Evolutionary conservation across 768 basidiomycete genomes (phyloP), one percentile per base, ranked within the genome.

Genomic region (Leccinum truebloodii): DNA sequence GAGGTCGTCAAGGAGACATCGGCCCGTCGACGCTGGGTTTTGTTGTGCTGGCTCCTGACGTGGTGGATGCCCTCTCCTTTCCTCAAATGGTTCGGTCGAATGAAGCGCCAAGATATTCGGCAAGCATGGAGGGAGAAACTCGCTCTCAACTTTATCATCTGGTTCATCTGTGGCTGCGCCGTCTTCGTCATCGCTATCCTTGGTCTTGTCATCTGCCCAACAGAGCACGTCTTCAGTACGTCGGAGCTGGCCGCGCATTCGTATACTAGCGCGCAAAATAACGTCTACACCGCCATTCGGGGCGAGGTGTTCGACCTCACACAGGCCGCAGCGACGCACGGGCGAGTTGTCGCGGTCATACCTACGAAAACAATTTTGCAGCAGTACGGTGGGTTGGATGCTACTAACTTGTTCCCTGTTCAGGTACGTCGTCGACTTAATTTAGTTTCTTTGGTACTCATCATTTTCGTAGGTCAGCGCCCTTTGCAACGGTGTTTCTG

Each of bases 91-190:
- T 63, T 92, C 57, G 95, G 96, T 1, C 82, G 92, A 30, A 97
- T 98, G 95, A 97, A 98, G 77, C 89, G 96, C 7, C 73, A 89
- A 63, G 97, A 99, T 68, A 82, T 99, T 24, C 86, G 90, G 26
- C 94, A 98, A 74, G 97, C 97, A 2, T 99, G 97, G 97, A 80
- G 96, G 60, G 97, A 98, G 76, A 98, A 99, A 75, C 80, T 98
- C 1, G 92, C 94, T 3, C 83, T 98, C 69, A 98, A 98, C 74
- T 75, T 99, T 60, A 79, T 99, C 76, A 98, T 99, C 67, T 98
- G 95, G 96, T 86, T 97, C 69, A 79, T 92, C 32, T 98, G 95
- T 63, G 89, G 75, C n/a, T 86, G 86, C 66, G 88, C 94, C 1
- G 82, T 95, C 52, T 98, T 99, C 74, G 90, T 99, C 68, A 95